Base-by-base conservation (phyloP, 2,329 filamentous ascomycete genomes). In the Cordyceps cateniannulata region DNA sequence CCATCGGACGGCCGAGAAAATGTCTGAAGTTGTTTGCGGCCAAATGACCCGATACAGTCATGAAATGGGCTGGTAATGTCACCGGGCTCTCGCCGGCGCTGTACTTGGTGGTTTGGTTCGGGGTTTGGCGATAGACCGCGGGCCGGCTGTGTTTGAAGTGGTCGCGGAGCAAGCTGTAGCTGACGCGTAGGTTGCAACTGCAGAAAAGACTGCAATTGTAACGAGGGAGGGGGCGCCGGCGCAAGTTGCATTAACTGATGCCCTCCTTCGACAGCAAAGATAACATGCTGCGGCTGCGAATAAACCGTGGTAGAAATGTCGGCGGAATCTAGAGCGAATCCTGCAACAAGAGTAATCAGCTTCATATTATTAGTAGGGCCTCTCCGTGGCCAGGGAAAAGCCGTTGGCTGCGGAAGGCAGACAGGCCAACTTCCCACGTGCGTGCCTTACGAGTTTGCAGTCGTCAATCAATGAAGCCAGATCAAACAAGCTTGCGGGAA, bases 1-100 rank as follows among this genome's bases (percentile, higher is more conserved):
- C 73, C 73, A 47, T 72, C 69, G 2, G 63, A 38, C 1, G 73
- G 73, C 6, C 72, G 69, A 45, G 48, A 14, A 59, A 70, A 75
- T 2, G 65, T 68, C 27, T 51, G 5, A 52, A 29, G 1, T 63
- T 63, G 20, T 65, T 60, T 20, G 35, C 35, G 27, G 27, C 69
- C 66, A 52, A 75, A 69, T 2, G 65, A 68, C 12, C 69, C 71
- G 27, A 70, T 50, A 25, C 65, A 68, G 27, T 73, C 70, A 32
- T 64, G 66, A 60, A 75, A 75, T 2, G 73, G 73, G 56, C 70
- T 53, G 20, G 71, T 62, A 25, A 25, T 50, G 1, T 49, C 51
- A 5, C 54, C 59, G 49, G 55, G 24, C 38, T 55, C 63, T 38
- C 59, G 59, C 40, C 60, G 63, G 14, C 57, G 62, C 32, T 61